Evolutionary conservation across 768 basidiomycete genomes (phyloP).

Genomic region (Sarcodon sp.): DNA sequence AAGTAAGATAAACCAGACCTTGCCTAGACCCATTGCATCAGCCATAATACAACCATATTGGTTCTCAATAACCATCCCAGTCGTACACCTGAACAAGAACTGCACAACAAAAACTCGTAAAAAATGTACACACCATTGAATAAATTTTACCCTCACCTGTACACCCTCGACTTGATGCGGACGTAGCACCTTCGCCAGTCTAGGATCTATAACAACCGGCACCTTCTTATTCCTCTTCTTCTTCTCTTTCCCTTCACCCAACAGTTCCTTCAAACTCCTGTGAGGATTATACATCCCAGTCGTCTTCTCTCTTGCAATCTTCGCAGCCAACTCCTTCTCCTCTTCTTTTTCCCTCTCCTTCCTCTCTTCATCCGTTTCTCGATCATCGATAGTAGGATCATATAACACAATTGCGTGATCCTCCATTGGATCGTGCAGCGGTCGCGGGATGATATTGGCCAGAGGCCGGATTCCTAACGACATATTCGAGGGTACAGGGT

Average conservation of each 20-base stretch:
- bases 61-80: constrained; percentile 84
- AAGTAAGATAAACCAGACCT: constrained; percentile 14
- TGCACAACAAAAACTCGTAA: constrained; percentile 17
- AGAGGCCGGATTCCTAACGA: constrained; percentile 81
- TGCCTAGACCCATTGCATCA: constrained; percentile 97
- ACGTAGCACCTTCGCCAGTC: constrained; percentile 73
- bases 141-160: constrained; percentile 42
- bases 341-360: constrained; percentile 65
- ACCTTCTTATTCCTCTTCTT: constrained; percentile 65
- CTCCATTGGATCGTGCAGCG: constrained; percentile 94
- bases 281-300: constrained; percentile 79
- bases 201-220: constrained; percentile 93
- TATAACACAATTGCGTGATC: constrained; percentile 97
- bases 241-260: constrained; percentile 61
- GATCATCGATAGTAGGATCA: constrained; percentile 90
- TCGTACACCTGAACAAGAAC: constrained; percentile 94
- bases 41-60: constrained; percentile 98
- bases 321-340: constrained; percentile 44
- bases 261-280: constrained; percentile 71
- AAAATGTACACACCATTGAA: background rate
- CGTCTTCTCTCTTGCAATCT: constrained; percentile 58
- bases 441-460: constrained; percentile 72
- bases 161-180: constrained; percentile 99
- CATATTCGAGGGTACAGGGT: constrained; percentile 43
- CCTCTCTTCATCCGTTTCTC: constrained; percentile 81